These are phyloP conservation scores for Silene latifolia DNA, from an alignment of 148 eudicot genomes.

Conservation along the genomic window DNA sequence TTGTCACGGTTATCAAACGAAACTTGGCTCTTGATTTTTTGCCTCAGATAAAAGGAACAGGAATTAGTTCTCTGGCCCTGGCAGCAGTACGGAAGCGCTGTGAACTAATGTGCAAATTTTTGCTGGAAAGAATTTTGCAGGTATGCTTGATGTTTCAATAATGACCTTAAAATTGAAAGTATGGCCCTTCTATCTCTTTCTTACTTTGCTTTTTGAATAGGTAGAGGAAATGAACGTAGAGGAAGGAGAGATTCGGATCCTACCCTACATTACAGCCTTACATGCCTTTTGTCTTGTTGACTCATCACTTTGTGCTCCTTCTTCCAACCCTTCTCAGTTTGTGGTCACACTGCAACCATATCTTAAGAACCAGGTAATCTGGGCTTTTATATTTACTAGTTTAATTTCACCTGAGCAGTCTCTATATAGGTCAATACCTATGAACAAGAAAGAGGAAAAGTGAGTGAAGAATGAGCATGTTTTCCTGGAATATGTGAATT, in stretches of 20 bases:
- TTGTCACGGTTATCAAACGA: constrained; percentile 79
- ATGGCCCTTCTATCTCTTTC: constrained; percentile 9
- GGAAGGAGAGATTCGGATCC: constrained; percentile 68
- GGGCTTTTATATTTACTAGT: background rate
- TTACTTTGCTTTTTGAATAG: constrained; percentile 31
- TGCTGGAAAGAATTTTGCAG: constrained; percentile 88
- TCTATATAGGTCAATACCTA: background rate
- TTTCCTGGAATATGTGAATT: background rate
- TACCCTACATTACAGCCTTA: constrained; percentile 81
- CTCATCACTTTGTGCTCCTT: constrained; percentile 90
- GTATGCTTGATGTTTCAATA: constrained; percentile 31
- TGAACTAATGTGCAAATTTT: constrained; percentile 93
- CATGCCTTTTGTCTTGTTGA: constrained; percentile 94
- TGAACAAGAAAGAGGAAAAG: background rate
- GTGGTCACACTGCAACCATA: constrained; percentile 94
- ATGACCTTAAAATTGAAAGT: constrained; percentile 11
- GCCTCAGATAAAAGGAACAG: constrained; percentile 87
- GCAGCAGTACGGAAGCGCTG: constrained; percentile 94
- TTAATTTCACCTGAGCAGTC: background rate
- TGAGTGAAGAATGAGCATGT: background rate
- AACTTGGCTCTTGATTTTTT: constrained; percentile 92
- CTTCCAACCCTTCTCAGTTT: constrained; percentile 96
- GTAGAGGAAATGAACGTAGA: constrained; percentile 65
- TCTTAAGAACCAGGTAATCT: constrained; percentile 80
- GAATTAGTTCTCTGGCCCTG: constrained; percentile 65